phyloP scores from a whole-genome alignment of 192 early-diverging fungal species.

The Coemansia sp. region DNA sequence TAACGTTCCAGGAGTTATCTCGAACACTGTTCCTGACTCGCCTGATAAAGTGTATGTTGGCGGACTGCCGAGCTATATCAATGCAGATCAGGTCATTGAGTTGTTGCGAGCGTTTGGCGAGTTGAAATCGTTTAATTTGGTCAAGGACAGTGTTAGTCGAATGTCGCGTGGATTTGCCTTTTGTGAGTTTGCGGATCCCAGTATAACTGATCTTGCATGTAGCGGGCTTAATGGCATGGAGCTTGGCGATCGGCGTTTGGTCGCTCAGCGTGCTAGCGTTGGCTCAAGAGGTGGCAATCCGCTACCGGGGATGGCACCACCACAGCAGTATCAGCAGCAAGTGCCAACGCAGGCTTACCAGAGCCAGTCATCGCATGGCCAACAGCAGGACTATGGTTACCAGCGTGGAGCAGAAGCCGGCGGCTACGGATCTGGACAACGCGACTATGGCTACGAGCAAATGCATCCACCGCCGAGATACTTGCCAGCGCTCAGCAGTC shows the following conservation, averaged over 20 bases:
- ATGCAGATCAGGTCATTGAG: constrained; percentile 93
- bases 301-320: constrained; percentile 2
- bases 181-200: constrained; percentile 93
- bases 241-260: constrained; percentile 87
- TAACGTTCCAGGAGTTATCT: constrained; percentile 77
- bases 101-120: constrained; percentile 93
- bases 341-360: constrained; percentile 36
- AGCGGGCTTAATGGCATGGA: constrained; percentile 96
- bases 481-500: not conserved
- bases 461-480: constrained; percentile 5
- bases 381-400: constrained; percentile 26
- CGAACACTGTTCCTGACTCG: constrained; percentile 88
- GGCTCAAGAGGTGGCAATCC: constrained; percentile 62
- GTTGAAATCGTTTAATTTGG: constrained; percentile 89
- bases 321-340: constrained; percentile 18
- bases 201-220: constrained; percentile 90
- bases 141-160: constrained; percentile 77
- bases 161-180: constrained; percentile 94
- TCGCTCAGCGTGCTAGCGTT: constrained; percentile 92
- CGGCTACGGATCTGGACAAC: not conserved
- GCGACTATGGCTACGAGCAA: constrained; percentile 19
- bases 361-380: constrained; percentile 2
- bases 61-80: constrained; percentile 85
- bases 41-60: constrained; percentile 96
- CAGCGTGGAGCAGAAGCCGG: not conserved